Base-by-base conservation (phyloP, 768 basidiomycete species). In the Roridomyces roridus region DNA sequence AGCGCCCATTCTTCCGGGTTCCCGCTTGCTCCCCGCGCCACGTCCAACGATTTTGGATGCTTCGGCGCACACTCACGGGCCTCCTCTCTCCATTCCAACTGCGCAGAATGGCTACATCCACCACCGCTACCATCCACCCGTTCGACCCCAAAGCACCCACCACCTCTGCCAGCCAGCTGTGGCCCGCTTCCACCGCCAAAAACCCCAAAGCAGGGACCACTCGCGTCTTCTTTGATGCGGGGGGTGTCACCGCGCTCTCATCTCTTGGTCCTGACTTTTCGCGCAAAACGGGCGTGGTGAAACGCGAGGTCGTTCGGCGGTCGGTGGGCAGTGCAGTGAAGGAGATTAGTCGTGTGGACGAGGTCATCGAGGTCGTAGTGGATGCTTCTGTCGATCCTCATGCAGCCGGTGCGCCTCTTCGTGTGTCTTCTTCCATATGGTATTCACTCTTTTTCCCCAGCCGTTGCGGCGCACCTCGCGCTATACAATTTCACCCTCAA, bases 401-500 rank as follows among this genome's bases (percentile, higher is more conserved):
- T 59, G 92, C 91, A 57, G 85, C 91, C 58, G 89, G 91, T 90
- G 60, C 21, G 81, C 66, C n/a, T n/a, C n/a, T 17, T 46, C 37
- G 46, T 40, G 6, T 46, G 42, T 48, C 47, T 56, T 53, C 37
- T 29, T 29, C n/a, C n/a, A 23, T 57, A 28, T 15, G 14, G 14
- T 43, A 26, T 9, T 20, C 26, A 53, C 9, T 35, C 23, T 47
- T 15, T 28, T 24, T 11, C 57, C 39, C 57, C 60, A 88, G 92
- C 92, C 40, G 91, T 92, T 45, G 91, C 87, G 5, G 85, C 93
- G 2, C 80, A 91, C 63, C 77, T 95, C 59, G 88, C 89, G 6
- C 66, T 82, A 40, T 92, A 89, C 72, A 84, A 85, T 60, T 94
- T 94, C 67, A 83, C 87, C 0, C 75, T 95, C 63, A 92, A 93